Evolutionary conservation across 345 rosid species (phyloP).

Genomic region (Schrenkiella parvula): DNA sequence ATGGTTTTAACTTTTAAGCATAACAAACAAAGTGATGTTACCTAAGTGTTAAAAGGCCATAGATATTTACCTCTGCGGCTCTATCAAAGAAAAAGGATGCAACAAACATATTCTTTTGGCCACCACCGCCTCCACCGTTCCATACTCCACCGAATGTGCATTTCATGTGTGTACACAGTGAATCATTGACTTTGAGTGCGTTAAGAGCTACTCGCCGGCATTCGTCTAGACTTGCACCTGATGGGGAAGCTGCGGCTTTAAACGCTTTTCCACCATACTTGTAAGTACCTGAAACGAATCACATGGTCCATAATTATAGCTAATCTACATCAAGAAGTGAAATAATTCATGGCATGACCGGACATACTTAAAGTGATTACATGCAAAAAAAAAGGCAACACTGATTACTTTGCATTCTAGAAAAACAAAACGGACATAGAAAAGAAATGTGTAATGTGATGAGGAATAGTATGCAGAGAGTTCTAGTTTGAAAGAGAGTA

Average conservation of each 20-base stretch:
- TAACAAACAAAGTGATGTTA: not conserved
- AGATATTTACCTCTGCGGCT: conserved; percentile 77
- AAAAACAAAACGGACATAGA: not conserved
- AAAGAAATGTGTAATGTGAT: not conserved
- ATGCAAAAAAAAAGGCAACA: not conserved
- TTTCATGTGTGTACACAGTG: conserved; percentile 81
- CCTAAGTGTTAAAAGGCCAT: not conserved
- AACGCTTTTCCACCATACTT: conserved; percentile 65
- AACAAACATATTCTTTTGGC: conserved; percentile 83
- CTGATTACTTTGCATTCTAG: not conserved
- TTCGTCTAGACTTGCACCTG: conserved; percentile 70
- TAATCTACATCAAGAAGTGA: not conserved
- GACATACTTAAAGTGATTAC: not conserved
- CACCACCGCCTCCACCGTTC: conserved; percentile 99
- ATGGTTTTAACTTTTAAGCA: not conserved
- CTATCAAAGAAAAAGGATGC: conserved; percentile 97
- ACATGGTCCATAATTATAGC: not conserved
- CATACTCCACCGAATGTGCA: conserved; percentile 96
- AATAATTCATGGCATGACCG: not conserved
- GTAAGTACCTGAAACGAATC: conserved; percentile 53
- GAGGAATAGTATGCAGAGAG: not conserved
- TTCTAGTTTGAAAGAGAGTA: not conserved
- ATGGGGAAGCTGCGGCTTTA: conserved; percentile 57
- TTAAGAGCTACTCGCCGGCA: conserved; percentile 65
- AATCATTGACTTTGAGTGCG: conserved; percentile 82